Evolutionary conservation across 2,329 filamentous ascomycete genomes (phyloP), one percentile per base, ranked within the genome.

Genomic region (Ustilaginoidea virens): DNA sequence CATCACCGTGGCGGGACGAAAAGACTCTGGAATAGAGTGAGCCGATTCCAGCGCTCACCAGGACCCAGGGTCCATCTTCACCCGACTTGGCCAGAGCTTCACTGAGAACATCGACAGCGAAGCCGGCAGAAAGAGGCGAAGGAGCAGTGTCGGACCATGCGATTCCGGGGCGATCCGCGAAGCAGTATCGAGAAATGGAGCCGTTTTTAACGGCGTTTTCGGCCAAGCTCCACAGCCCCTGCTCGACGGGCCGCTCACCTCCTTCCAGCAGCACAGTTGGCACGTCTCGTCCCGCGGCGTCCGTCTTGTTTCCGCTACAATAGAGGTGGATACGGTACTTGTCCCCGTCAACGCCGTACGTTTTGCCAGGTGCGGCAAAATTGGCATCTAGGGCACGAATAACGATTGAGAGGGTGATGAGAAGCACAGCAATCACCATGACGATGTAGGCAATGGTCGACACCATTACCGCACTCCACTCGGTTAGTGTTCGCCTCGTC

Each of bases 11-110:
- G 11, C 86, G 75, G 17, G 82, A 78, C 28, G 82, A 80, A 53
- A 98, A 94, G 40, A 98, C 82, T 8, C 87, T 80, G 25, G 79
- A 82, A 48, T 94, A 90, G 28, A 96, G 71, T 30, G 80, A 81
- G 9, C 87, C 90, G 30, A 92, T 69, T 17, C 87, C 87, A 4
- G 85, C 80, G 25, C 81, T 85, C 20, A 85, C 77, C 5, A 94
- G 61, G 17, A 98, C 66, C 79, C 81, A 98, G 1, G 90, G 87
- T 0, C 87, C 86, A 27, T 74, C 64, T 55, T 96, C 90, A 16
- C 77, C 85, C 4, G 80, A 73, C 23, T 72, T 63, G 2, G 78
- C 75, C 5, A 98, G 66, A 3, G 85, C 82, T 56, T 96, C 86
- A 24, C 82, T 86, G 16, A 96, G 61, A 0, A 76, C 82, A 45